Base-by-base conservation (phyloP, 768 basidiomycete genomes). In the Termitomyces sp. region DNA sequence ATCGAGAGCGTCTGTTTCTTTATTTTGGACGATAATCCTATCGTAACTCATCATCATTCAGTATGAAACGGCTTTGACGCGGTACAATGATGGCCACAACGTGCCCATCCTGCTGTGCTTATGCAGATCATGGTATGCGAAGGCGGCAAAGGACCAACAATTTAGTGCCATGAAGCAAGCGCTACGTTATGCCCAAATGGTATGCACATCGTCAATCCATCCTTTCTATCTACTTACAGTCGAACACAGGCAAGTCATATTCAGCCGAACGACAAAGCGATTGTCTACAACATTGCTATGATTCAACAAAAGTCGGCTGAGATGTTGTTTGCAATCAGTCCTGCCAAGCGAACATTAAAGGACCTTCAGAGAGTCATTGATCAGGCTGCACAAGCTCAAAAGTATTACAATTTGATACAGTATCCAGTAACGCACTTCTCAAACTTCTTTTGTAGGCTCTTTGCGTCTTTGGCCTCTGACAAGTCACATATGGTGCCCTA, bases 301-400 rank as follows among this genome's bases (percentile, higher is more conserved):
- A 93, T 98, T 34, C 87, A 95, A 69, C 97, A 99, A 68, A 98
- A 98, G 70, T 87, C 90, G 0, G 90, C 93, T 0, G 96, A 98
- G 68, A 79, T 98, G 72, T 72, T 98, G 24, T 86, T 93, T 60
- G 77, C 83, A 1, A 71, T 95, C 24, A 77, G 78, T 1, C 79
- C 87, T 1, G 75, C 83, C 26, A 93, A 93, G 67, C 86, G 96
- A 19, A 83, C 88, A 2, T 75, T 94, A 9, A 83, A 81, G 53
- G 93, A 98, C 58, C 77, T 98, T 21, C 78, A 88, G 58, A 75
- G 75, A 45, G 91, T 87, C 2, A 84, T 93, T 52, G 81, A 85
- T 40, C 88, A 92, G 55, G 94, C 93, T 11, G 76, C 77, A 19
- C 87, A 93, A 63, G 93, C 95, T 5, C 92, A 93, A 68, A 87